Percentiles rank a stretch among this genome's conserved stretches.
These are phyloP conservation scores for Cryoendolithus antarcticus DNA, from an alignment of 2,329 filamentous ascomycete species.

Conservation along the genomic window DNA sequence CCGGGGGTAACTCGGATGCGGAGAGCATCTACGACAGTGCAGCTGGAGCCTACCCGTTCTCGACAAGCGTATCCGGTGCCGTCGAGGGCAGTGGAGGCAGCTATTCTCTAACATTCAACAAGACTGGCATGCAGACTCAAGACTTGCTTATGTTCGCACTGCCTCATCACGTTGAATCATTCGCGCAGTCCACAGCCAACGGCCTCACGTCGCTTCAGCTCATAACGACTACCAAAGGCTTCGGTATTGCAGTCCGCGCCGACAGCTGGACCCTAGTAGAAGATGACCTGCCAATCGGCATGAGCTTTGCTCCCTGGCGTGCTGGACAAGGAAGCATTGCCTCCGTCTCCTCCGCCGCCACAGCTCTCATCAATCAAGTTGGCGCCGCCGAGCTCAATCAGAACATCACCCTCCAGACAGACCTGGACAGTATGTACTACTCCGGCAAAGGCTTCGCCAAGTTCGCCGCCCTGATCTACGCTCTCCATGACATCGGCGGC, in stretches of 20 bases:
- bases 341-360: constrained; percentile 32
- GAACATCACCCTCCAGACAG: constrained; percentile 57
- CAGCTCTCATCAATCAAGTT: constrained; percentile 42
- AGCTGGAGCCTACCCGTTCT: constrained; percentile 59
- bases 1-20: constrained; percentile 25
- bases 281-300: constrained; percentile 52
- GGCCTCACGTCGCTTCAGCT: constrained; percentile 44
- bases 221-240: constrained; percentile 74
- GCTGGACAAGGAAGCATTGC: constrained; percentile 20
- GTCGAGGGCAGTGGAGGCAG: constrained; percentile 47
- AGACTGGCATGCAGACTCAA: constrained; percentile 48
- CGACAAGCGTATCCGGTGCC: constrained; percentile 52
- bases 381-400: constrained; percentile 57
- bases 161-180: constrained; percentile 71
- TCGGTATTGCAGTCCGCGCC: constrained; percentile 58
- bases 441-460: constrained; percentile 51
- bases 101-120: constrained; percentile 64
- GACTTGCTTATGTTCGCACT: constrained; percentile 76
- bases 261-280: constrained; percentile 71
- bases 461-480: constrained; percentile 32
- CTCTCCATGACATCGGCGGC: constrained; percentile 41
- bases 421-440: constrained; percentile 82
- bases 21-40: constrained; percentile 56
- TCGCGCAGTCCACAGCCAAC: constrained; percentile 45
- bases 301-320: constrained; percentile 68